Evolutionary conservation across 257 asterid genomes (phyloP), one percentile per base, ranked within the genome.

Genomic region (Knoxia roxburghii): DNA sequence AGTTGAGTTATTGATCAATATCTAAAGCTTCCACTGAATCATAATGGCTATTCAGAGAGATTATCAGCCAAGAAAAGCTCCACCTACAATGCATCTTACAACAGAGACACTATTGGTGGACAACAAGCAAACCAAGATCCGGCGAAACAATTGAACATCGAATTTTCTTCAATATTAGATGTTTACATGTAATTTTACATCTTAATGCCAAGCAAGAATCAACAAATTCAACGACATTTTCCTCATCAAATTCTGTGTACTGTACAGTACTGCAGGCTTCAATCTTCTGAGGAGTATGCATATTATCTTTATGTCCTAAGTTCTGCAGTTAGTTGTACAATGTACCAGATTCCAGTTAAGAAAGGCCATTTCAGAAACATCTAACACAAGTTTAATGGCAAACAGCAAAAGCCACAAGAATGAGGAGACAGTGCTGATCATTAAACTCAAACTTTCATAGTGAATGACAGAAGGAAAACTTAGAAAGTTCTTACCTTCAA

Each of bases 401-500:
- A 45, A 32, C 7, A 40, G 43, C 30, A 15, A 56, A 57, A 58
- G 67, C 51, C 33, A 52, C 61, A 23, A 17, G 61, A n/a, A 27
- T 30, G 12, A 48, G 50, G 26, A 30, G 35, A 33, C 29, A 20
- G 12, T 33, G 61, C 7, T 17, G 49, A 61, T 49, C 30, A 43
- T 18, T 2, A 8, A 65, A 69, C 57, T 33, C 41, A 59, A 68
- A 49, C 18, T 20, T 23, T 50, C 27, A n/a, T n/a, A 21, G 13
- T 2, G 29, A 59, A 59, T 35, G 49, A 48, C 2, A 4, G n/a
- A 67, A 65, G 3, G 54, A 6, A 53, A 41, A 43, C 67, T 20
- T 20, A 23, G 50, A 13, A 57, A 53, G 27, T 15, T 29, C 27
- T 68, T 82, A 89, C 97, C 97, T 83, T 89, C 97, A 20, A 89